Base-by-base conservation (phyloP, 129 eudicot genomes). In the Silybum marianum region DNA sequence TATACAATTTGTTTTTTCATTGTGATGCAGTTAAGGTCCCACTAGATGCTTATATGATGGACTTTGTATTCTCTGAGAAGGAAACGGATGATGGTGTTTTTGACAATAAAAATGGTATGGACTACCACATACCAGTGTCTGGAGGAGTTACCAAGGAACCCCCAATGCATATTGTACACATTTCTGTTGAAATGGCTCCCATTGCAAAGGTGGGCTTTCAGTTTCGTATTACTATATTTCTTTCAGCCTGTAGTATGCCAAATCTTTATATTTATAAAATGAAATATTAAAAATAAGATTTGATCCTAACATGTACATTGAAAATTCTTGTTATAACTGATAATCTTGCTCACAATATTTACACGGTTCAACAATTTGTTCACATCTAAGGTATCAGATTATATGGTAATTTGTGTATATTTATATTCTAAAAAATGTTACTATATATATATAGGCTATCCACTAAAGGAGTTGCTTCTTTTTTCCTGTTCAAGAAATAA, bases 141-240 rank as follows among this genome's bases (percentile, higher is more conserved):
- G 97, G 99, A 24, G 98, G 97, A 84, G 86, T 96, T 69, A 81
- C 82, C 19, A 93, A 88, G 74, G 99, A 96, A 91, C 93, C 98
- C 42, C 98, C 99, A 0, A 89, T 93, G 99, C 98, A 96, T 74
- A 93, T 96, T 83, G 99, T 96, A 19, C 98, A 96, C 82, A 88
- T 96, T 82, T 84, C 97, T 60, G 97, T 96, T 83, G 99, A 96
- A 91, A 93, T 96, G 99, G 99, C 99, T 66, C 99, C 99, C 62
- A 96, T 96, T 80, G 99, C 99, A n/a, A 96, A 96, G 99, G 99
- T 91, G 80, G 78, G 7, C 6, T 81, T 73, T 48, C 34, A 25
- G 11, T 34, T 68, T 69, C 30, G 2, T 82, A 12, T 74, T 42
- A 42, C 22, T 32, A 0, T 3, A 32, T 32, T 32, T 58, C 18